These are phyloP conservation scores for Zygnema cylindricum DNA, from an alignment of 139 green algal genomes.

Conservation along the genomic window DNA sequence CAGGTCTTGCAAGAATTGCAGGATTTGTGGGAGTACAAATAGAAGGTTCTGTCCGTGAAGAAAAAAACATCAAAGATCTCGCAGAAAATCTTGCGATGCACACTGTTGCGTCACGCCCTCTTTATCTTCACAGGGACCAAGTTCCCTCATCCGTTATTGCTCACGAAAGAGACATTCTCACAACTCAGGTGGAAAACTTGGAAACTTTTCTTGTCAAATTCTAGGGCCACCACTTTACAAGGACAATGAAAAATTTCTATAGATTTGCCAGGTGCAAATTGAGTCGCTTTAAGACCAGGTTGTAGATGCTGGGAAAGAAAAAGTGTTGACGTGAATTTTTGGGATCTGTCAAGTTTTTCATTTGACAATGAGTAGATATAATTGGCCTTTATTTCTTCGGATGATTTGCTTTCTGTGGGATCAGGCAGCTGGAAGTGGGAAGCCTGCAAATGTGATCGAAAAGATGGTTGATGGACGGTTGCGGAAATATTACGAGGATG, in stretches of 20 bases:
- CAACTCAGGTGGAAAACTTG: conserved; percentile 56
- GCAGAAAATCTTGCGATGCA: conserved; percentile 74
- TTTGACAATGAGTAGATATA: conserved; percentile 12
- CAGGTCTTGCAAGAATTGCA: conserved; percentile 20
- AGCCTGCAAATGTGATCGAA: conserved; percentile 78
- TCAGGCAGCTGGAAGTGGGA: conserved; percentile 67
- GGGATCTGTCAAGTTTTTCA: not conserved
- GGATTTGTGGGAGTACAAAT: conserved; percentile 10
- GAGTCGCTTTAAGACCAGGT: too few relatives aligned
- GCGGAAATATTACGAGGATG: conserved; percentile 76
- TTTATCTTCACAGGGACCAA: conserved; percentile 64
- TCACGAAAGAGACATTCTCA: conserved; percentile 64
- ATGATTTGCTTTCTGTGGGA: not conserved
- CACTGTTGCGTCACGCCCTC: conserved; percentile 74
- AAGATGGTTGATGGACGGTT: conserved; percentile 85
- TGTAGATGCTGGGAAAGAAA: not conserved
- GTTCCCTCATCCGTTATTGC: conserved; percentile 70
- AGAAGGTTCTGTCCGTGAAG: not conserved
- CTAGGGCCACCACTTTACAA: too few relatives aligned
- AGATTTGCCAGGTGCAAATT: too few relatives aligned
- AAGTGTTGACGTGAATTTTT: not conserved
- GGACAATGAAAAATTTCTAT: too few relatives aligned
- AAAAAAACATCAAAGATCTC: conserved; percentile 27
- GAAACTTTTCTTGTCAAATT: too few relatives aligned
- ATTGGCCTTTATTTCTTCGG: not conserved